Evolutionary conservation across 768 basidiomycete species (phyloP).

Genomic region (Rhizopogon vesiculosus): DNA sequence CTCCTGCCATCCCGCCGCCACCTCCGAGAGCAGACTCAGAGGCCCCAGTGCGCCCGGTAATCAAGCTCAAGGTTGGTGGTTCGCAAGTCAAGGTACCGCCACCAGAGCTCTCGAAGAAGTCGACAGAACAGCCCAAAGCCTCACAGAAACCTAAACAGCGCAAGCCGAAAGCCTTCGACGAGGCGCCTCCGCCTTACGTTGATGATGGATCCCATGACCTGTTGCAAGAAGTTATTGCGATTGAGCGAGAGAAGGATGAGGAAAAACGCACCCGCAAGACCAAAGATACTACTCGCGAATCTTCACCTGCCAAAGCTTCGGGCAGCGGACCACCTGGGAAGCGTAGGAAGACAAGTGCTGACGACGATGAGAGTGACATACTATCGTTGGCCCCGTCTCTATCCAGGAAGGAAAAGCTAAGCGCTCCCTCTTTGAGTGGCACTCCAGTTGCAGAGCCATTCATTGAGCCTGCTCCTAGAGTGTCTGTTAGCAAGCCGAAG

Average conservation of each 20-base stretch:
- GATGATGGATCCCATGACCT: constrained; percentile 83
- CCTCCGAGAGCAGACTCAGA: constrained; percentile 33
- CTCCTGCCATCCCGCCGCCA: constrained; percentile 13
- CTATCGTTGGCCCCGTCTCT: constrained; percentile 54
- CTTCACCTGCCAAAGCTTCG: constrained; percentile 31
- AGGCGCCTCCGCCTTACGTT: constrained; percentile 61
- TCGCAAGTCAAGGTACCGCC: constrained; percentile 31
- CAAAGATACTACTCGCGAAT: constrained; percentile 35
- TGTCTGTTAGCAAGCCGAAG: constrained; percentile 31
- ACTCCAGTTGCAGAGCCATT: constrained; percentile 37
- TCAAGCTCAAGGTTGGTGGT: constrained; percentile 66
- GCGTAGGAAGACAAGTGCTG: constrained; percentile 47
- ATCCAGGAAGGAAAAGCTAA: constrained; percentile 46
- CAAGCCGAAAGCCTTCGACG: constrained; percentile 40
- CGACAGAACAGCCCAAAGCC: constrained; percentile 29
- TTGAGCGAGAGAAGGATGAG: constrained; percentile 64
- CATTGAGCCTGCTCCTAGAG: constrained; percentile 19
- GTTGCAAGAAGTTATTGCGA: constrained; percentile 76
- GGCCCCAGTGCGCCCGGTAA: constrained; percentile 44
- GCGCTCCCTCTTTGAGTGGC: constrained; percentile 32
- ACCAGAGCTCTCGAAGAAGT: constrained; percentile 23
- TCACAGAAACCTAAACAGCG: constrained; percentile 33
- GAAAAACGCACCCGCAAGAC: constrained; percentile 42
- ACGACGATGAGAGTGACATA: constrained; percentile 55
- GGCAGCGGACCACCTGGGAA: constrained; percentile 41